Conservation (phyloP, 441 rosid species). For the Brassica balearica region DNA sequence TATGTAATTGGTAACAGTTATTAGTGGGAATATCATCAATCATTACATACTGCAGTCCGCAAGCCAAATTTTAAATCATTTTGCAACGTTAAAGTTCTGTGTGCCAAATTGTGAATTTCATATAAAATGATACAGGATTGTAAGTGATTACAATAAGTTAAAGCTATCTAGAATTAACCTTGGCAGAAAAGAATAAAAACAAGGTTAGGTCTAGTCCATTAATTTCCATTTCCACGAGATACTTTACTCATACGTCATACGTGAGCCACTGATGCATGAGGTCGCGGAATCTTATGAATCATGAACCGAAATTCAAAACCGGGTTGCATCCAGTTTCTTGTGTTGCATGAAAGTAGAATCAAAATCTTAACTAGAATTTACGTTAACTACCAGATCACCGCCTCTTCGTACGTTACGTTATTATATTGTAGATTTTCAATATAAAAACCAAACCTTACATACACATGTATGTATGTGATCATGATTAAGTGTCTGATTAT, state of each 20-base stretch:
- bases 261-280: too few species aligned
- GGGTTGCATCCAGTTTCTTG: not conserved
- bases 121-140: too few species aligned
- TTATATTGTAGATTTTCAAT: not conserved
- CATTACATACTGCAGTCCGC: not conserved
- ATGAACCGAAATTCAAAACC: not conserved
- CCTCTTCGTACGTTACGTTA: not conserved
- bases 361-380: not conserved
- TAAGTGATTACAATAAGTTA: too few species aligned
- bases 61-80: conserved; percentile 6
- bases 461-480: not conserved
- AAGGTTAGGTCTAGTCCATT: too few species aligned
- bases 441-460: conserved; percentile 11
- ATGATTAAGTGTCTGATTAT: conserved; percentile 13
- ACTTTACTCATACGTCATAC: too few species aligned
- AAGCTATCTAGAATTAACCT: too few species aligned
- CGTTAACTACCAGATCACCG: not conserved
- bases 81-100: not conserved
- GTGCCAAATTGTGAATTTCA: too few species aligned
- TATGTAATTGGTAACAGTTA: not conserved
- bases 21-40: conserved; percentile 15
- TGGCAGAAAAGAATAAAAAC: too few species aligned
- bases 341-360: not conserved
- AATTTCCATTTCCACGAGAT: too few species aligned
- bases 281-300: not conserved